These are phyloP conservation scores for Dactylellina parvicollis DNA, from an alignment of 2,329 filamentous ascomycete species.

Conservation along the genomic window DNA sequence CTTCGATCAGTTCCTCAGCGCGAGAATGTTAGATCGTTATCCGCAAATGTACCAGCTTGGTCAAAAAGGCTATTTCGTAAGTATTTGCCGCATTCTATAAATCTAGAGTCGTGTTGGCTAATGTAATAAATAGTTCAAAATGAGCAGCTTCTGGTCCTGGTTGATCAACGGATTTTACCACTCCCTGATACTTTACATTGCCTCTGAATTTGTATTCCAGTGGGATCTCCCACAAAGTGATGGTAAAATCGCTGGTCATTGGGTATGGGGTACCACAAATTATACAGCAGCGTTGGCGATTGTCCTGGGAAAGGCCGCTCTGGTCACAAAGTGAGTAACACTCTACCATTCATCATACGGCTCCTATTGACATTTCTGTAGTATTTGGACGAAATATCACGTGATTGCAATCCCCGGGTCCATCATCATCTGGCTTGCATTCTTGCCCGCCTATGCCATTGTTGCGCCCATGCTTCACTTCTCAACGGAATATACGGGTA, in stretches of 20 bases:
- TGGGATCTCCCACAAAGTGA: constrained; percentile 80
- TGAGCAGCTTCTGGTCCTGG: constrained; percentile 93
- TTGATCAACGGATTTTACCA: constrained; percentile 75
- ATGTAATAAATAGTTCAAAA: constrained; percentile 70
- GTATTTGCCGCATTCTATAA: not conserved
- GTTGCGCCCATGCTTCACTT: constrained; percentile 84
- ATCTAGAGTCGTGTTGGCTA: not conserved
- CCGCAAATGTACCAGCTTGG: constrained; percentile 94
- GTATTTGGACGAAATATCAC: constrained; percentile 98
- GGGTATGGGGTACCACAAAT: constrained; percentile 96
- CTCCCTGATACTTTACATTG: constrained; percentile 98
- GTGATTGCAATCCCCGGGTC: constrained; percentile 94
- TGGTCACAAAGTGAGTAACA: constrained; percentile 76
- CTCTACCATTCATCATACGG: not conserved
- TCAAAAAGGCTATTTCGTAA: constrained; percentile 82
- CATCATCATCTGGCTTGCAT: constrained; percentile 88
- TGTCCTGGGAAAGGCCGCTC: constrained; percentile 90
- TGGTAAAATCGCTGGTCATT: constrained; percentile 86
- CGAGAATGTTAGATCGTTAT: constrained; percentile 90
- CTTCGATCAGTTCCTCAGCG: constrained; percentile 96
- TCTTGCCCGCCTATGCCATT: constrained; percentile 85
- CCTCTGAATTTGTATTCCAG: constrained; percentile 79
- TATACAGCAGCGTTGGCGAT: constrained; percentile 95
- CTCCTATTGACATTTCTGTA: constrained; percentile 18
- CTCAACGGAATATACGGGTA: constrained; percentile 83